Evolutionary conservation across 805 yeast genomes (phyloP).

Genomic region (Vanderwaltozyma verrucispora): DNA sequence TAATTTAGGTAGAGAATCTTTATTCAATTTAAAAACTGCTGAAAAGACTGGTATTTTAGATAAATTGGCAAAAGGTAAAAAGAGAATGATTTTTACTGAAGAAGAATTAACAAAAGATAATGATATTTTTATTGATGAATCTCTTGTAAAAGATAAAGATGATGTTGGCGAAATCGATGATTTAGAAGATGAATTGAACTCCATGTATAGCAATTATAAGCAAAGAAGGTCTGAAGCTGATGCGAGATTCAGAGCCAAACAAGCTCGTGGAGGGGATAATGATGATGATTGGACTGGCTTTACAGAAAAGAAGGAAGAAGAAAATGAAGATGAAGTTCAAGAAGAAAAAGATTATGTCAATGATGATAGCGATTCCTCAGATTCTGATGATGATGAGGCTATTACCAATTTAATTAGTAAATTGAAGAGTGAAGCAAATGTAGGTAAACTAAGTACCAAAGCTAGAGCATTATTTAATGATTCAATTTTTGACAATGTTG

Average conservation of each 20-base stretch:
- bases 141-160: slow-evolving; percentile 27
- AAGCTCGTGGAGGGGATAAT: slow-evolving; percentile 63
- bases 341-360: slow-evolving; percentile 36
- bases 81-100: slow-evolving; percentile 45
- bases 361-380: slow-evolving; percentile 37
- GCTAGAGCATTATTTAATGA: slow-evolving; percentile 41
- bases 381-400: slow-evolving; percentile 65
- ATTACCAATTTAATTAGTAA: slow-evolving; percentile 50
- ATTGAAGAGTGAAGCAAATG: slow-evolving; percentile 37
- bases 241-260: slow-evolving; percentile 58
- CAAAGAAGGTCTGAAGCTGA: slow-evolving; percentile 56
- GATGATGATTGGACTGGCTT: slow-evolving; percentile 78
- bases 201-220: slow-evolving; percentile 68
- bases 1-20: slow-evolving; percentile 60
- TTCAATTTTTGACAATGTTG: slow-evolving; percentile 42
- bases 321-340: slow-evolving; percentile 28
- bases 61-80: slow-evolving; percentile 67
- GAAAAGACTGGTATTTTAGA: slow-evolving; percentile 76
- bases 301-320: slow-evolving; percentile 32
- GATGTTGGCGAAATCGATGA: slow-evolving; percentile 45
- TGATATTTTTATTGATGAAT: slow-evolving; percentile 47
- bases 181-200: slow-evolving; percentile 73
- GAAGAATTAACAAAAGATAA: slow-evolving; percentile 45
- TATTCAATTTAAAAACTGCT: slow-evolving; percentile 78
- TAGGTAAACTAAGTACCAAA: slow-evolving; percentile 29